phyloP scores from a whole-genome alignment of 768 basidiomycete species.

The Strobilomyces confusus region DNA sequence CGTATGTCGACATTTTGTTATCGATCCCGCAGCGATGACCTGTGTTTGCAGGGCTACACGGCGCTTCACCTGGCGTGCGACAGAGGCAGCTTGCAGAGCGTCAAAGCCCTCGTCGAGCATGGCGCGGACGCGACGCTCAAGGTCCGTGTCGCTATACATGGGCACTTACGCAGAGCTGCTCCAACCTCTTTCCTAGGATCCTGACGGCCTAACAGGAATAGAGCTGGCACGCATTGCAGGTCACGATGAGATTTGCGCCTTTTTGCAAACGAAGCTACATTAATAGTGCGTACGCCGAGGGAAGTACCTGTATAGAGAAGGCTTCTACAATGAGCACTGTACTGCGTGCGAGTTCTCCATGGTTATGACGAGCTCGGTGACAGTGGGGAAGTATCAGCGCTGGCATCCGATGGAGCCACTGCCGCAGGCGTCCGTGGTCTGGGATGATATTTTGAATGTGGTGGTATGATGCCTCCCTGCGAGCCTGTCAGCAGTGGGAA shows the following conservation, averaged over 20 bases:
- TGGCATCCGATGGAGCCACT: background rate
- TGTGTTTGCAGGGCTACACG: slow-evolving; percentile 68
- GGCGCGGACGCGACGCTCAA: slow-evolving; percentile 65
- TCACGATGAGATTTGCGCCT: slow-evolving; percentile 48
- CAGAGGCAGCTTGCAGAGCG: slow-evolving; percentile 60
- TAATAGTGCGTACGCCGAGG: slow-evolving; percentile 10
- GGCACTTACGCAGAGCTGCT: background rate
- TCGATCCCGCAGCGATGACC: slow-evolving; percentile 2
- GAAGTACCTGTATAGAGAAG: background rate
- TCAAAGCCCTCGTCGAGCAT: slow-evolving; percentile 52
- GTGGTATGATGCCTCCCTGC: slow-evolving; percentile 60
- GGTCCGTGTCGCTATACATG: slow-evolving; percentile 37
- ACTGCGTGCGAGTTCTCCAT: background rate
- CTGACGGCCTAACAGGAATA: slow-evolving; percentile 57
- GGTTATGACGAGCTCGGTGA: slow-evolving; percentile 9
- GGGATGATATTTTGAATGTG: slow-evolving; percentile 53
- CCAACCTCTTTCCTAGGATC: slow-evolving; percentile 46
- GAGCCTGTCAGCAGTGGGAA: slow-evolving; percentile 6
- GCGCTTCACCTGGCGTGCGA: slow-evolving; percentile 85
- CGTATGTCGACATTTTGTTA: slow-evolving; percentile 40
- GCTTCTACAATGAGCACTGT: slow-evolving; percentile 6
- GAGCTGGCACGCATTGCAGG: slow-evolving; percentile 59
- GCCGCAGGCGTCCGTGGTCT: slow-evolving; percentile 20
- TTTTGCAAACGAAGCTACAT: slow-evolving; percentile 18
- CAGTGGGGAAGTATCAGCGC: background rate